Percentiles rank a stretch among this genome's conserved stretches.
phyloP scores from a whole-genome alignment of 2,329 filamentous ascomycete genomes.

The Grosmannia clavigera region DNA sequence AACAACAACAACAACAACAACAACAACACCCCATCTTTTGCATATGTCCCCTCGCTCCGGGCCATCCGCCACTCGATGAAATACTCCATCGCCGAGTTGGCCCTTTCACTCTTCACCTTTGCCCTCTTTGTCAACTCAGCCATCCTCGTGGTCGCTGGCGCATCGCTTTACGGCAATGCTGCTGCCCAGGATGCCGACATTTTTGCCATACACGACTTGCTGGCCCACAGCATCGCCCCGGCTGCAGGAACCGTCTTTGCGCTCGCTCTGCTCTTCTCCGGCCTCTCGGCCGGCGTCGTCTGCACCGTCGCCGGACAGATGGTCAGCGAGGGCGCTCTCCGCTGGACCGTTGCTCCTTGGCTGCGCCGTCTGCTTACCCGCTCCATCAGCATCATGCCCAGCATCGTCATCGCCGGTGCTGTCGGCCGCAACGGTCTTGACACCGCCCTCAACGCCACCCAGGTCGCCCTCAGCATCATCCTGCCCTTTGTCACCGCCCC shows the following conservation, averaged over 20 bases:
- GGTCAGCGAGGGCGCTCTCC: conserved; percentile 71
- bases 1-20: conserved; percentile 12
- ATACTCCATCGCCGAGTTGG: conserved; percentile 59
- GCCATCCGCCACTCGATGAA: conserved; percentile 66
- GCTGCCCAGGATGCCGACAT: conserved; percentile 60
- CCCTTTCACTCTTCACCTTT: conserved; percentile 66
- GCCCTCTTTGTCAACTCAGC: conserved; percentile 75
- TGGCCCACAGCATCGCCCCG: conserved; percentile 55
- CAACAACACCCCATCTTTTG: conserved; percentile 27
- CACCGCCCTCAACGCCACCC: conserved; percentile 59
- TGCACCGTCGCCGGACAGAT: conserved; percentile 87
- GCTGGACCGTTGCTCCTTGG: conserved; percentile 67
- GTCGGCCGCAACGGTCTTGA: conserved; percentile 61
- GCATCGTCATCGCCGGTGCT: conserved; percentile 71
- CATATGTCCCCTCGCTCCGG: conserved; percentile 57
- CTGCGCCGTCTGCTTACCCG: conserved; percentile 65
- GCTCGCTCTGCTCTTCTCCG: conserved; percentile 66
- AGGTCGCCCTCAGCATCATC: conserved; percentile 68
- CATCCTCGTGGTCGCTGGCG: conserved; percentile 71
- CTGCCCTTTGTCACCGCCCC: conserved; percentile 75
- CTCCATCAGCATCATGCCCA: conserved; percentile 67
- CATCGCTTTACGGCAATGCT: conserved; percentile 53
- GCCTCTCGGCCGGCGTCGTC: conserved; percentile 70
- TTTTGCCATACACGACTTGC: conserved; percentile 67
- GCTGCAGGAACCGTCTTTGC: conserved; percentile 77